Conservation (phyloP, 257 asterid species). For the Penstemon newberryi region DNA sequence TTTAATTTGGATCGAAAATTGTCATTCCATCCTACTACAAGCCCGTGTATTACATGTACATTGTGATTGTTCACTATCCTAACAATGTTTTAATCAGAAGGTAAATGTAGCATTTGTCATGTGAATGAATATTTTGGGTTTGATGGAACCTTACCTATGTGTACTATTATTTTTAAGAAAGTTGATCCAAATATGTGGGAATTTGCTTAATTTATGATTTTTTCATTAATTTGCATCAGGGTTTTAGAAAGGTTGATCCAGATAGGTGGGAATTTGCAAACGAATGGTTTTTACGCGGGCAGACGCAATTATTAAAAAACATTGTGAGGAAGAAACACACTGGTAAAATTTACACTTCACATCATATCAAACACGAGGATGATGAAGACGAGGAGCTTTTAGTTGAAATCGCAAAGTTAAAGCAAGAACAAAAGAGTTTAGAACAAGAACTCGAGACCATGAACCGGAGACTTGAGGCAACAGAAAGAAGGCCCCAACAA, state of each 20-base stretch:
- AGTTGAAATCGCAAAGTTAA: conserved; percentile 40
- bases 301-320: conserved; percentile 64
- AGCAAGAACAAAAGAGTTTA: conserved; percentile 61
- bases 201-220: not conserved
- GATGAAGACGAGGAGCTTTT: conserved; percentile 44
- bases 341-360: conserved; percentile 12
- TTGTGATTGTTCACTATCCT: too few relatives aligned
- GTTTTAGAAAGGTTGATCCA: conserved; percentile 82
- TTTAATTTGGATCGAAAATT: too few relatives aligned
- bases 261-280: conserved; percentile 90
- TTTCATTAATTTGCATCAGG: conserved; percentile 43
- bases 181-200: too few relatives aligned
- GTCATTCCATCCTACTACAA: too few relatives aligned
- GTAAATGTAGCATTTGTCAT: too few relatives aligned
- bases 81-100: too few relatives aligned
- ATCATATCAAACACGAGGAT: conserved; percentile 28
- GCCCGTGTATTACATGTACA: too few relatives aligned
- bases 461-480: conserved; percentile 78
- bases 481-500: conserved; percentile 85
- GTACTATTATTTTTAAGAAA: too few relatives aligned
- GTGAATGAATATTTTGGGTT: too few relatives aligned
- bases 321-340: conserved; percentile 54
- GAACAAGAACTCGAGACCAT: conserved; percentile 61
- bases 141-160: too few relatives aligned
- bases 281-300: conserved; percentile 87